Evolutionary conservation across 495 filamentous ascomycete species (phyloP), one percentile per base, ranked within the genome.

Genomic region (Xeromyces bisporus): DNA sequence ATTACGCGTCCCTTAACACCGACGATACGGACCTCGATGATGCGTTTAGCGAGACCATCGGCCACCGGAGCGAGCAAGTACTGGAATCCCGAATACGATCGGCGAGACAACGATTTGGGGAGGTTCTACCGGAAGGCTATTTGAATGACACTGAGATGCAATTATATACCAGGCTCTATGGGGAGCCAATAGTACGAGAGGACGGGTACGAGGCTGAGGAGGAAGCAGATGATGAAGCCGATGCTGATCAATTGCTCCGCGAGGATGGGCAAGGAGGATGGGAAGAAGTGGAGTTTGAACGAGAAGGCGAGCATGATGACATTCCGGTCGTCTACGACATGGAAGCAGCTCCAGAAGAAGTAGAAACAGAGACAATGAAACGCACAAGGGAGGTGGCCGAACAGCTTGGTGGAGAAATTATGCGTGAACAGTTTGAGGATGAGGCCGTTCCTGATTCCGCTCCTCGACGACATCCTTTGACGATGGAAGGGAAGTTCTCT

Each of bases 111-210:
- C 60, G 66, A 7, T 92, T 81, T 50, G 80, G 86, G 25, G 71
- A 89, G 39, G 71, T 62, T 1, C 53, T 94, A 7, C 89, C 89
- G 0, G 65, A 73, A n/a, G 75, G 67, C 10, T 67, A 77, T 34
- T 48, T 97, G 26, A 66, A 68, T 10, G 60, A 64, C 3, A 63
- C 74, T 17, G 86, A 92, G 46, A 74, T 78, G 27, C 53, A 55
- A 24, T 44, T 93, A 1, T 96, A 93, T 45, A 73, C 76, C 34
- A 66, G 82, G 35, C 55, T 93, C 7, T 96, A 85, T 53, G 89
- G 87, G 1, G 57, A 60, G 18, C 56, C 65, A 57, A 38, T 83
- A 66, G 15, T 47, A 65, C 39, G 60, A 60, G 29, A 66, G 25
- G 47, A 46, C 31, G 41, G 51, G 7, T 28, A 66, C 15, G 45